These are phyloP conservation scores for Plasmodium gaboni DNA, from an alignment of 169 alveolate species.

Conservation along the genomic window DNA sequence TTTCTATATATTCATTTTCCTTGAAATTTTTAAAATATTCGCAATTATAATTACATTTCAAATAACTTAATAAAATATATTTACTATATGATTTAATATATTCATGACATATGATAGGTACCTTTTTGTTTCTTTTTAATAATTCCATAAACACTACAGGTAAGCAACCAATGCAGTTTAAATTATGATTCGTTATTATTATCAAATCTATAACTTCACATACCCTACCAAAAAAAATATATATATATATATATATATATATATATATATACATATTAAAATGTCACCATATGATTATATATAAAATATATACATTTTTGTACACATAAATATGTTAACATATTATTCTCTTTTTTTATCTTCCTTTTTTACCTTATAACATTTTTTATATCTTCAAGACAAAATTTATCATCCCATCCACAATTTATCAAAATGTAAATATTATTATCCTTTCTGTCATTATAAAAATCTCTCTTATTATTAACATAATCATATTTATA, in stretches of 20 bases:
- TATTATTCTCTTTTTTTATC: neutral
- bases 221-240: slow-evolving; percentile 13
- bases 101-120: slow-evolving; percentile 64
- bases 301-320: too few relatives aligned
- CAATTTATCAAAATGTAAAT: slow-evolving; percentile 69
- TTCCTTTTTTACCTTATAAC: slow-evolving; percentile 44
- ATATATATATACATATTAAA: neutral
- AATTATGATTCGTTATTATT: slow-evolving; percentile 42
- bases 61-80: slow-evolving; percentile 53
- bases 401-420: slow-evolving; percentile 76
- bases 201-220: slow-evolving; percentile 52
- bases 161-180: slow-evolving; percentile 47
- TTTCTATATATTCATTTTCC: slow-evolving; percentile 46
- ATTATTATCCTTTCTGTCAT: slow-evolving; percentile 40
- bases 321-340: too few relatives aligned
- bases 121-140: slow-evolving; percentile 18
- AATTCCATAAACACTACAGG: slow-evolving; percentile 44
- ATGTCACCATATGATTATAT: too few relatives aligned
- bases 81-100: slow-evolving; percentile 50
- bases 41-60: slow-evolving; percentile 41
- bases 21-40: slow-evolving; percentile 23
- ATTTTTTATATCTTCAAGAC: slow-evolving; percentile 40
- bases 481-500: slow-evolving; percentile 74
- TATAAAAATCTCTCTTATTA: slow-evolving; percentile 64
- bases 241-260: neutral